Percentiles rank a stretch among this genome's conserved stretches.
These are phyloP conservation scores for Ceratorhiza oryzae-sativae DNA, from an alignment of 1,284 basidiomycete species.

Conservation along the genomic window DNA sequence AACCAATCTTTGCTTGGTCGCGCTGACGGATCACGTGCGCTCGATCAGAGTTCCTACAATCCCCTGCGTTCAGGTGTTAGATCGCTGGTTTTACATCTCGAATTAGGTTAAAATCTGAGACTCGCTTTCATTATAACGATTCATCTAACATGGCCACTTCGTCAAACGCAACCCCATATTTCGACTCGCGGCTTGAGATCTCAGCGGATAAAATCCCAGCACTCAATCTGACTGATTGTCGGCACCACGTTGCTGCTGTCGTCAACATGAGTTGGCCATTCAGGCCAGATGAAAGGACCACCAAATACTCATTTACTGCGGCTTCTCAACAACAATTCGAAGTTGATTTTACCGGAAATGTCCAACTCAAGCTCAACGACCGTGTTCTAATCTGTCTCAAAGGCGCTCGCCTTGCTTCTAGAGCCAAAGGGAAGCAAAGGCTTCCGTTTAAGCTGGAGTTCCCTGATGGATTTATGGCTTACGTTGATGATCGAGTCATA, in stretches of 20 bases:
- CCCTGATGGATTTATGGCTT: slow-evolving; percentile 7
- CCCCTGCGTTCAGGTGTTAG: no score
- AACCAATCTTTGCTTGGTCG: no score
- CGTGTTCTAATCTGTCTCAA: slow-evolving; percentile 21
- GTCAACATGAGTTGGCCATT: slow-evolving; percentile 13
- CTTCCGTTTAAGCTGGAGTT: slow-evolving; percentile 31
- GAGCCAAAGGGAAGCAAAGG: background rate
- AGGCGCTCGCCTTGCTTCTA: background rate
- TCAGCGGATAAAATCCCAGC: background rate
- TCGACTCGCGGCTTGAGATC: slow-evolving; percentile 20
- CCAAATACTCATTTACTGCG: slow-evolving; percentile 19
- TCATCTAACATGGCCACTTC: background rate
- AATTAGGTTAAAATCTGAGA: no score
- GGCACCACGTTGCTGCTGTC: slow-evolving; percentile 5
- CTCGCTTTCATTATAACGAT: background rate
- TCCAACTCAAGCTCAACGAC: background rate
- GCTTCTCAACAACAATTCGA: background rate
- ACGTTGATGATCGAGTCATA: background rate
- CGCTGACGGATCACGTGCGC: background rate
- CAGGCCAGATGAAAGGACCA: background rate
- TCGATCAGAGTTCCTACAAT: no score
- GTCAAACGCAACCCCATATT: background rate
- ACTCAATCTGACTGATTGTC: no score
- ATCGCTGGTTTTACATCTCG: no score
- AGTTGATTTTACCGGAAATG: slow-evolving; percentile 5